Evolutionary conservation across 108 stramenopile species (phyloP).

Genomic region (Fragilariopsis cylindrus): DNA sequence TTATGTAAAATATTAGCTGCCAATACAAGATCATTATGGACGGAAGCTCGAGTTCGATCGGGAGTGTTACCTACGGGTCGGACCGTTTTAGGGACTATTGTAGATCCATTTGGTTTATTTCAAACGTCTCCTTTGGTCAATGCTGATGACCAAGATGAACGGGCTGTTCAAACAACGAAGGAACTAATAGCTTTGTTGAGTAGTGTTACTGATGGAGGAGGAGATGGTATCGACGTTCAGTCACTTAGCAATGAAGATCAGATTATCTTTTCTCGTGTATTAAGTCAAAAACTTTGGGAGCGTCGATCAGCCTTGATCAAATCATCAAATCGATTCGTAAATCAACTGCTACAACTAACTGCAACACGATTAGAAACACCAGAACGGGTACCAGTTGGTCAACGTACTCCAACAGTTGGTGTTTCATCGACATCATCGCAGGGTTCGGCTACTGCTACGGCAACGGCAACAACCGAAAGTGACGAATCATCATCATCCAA

Average conservation of each 20-base stretch:
- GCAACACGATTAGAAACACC: constrained; percentile 62
- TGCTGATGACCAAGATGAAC: constrained; percentile 63
- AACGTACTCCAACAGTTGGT: constrained; percentile 5
- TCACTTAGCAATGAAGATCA: constrained; percentile 57
- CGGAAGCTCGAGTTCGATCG: constrained; percentile 58
- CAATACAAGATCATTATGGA: constrained; percentile 62
- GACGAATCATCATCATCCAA: background rate
- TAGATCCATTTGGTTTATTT: constrained; percentile 87
- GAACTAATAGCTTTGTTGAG: constrained; percentile 49
- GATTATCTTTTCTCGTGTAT: constrained; percentile 55
- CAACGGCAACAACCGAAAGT: background rate
- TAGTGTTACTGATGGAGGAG: constrained; percentile 20
- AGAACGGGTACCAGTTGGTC: constrained; percentile 19
- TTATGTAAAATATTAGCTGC: constrained; percentile 79
- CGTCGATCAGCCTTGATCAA: constrained; percentile 63
- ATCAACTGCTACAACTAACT: constrained; percentile 66
- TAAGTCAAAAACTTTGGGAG: constrained; percentile 74
- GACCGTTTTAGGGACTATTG: constrained; percentile 71
- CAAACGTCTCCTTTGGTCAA: constrained; percentile 74
- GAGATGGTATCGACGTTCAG: constrained; percentile 42
- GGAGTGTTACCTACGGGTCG: constrained; percentile 74
- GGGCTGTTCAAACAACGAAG: constrained; percentile 74
- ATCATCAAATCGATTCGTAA: constrained; percentile 69
- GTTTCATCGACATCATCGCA: constrained; percentile 1
- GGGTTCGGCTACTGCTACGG: background rate